A percentile compares a stretch with the other conserved stretches of the same genome.
These are phyloP conservation scores for Zasmidium angulare DNA, from an alignment of 2,329 filamentous ascomycete genomes.

Conservation along the genomic window DNA sequence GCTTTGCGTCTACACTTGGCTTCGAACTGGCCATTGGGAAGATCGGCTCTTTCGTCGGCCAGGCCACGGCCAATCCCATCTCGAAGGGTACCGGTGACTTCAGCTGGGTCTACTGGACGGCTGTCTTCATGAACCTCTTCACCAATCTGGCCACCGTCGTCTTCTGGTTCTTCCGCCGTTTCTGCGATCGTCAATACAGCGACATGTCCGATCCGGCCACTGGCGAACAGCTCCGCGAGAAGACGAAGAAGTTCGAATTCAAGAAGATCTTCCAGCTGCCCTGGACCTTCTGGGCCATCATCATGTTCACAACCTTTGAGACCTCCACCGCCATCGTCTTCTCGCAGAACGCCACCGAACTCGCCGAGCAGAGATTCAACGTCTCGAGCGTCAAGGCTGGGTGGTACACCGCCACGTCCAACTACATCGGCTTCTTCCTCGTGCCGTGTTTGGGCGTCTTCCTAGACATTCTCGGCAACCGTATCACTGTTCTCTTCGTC, in stretches of 20 bases:
- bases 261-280: constrained; percentile 58
- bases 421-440: constrained; percentile 60
- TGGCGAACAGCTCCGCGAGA: constrained; percentile 60
- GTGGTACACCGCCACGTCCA: constrained; percentile 59
- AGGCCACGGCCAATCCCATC: constrained; percentile 61
- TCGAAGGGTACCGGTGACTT: constrained; percentile 60
- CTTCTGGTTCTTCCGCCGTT: constrained; percentile 59
- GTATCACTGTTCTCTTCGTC: constrained; percentile 46
- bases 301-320: constrained; percentile 58
- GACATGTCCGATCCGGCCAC: constrained; percentile 53
- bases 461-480: constrained; percentile 57
- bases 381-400: constrained; percentile 57
- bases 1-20: constrained; percentile 62
- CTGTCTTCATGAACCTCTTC: constrained; percentile 64
- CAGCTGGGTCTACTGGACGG: constrained; percentile 62
- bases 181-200: constrained; percentile 49
- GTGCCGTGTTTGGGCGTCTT: constrained; percentile 58
- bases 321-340: constrained; percentile 58
- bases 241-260: constrained; percentile 58
- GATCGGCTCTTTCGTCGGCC: constrained; percentile 61
- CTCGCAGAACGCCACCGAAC: constrained; percentile 59
- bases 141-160: constrained; percentile 55
- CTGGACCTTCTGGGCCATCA: constrained; percentile 60
- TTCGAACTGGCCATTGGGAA: constrained; percentile 63
- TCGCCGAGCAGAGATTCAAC: constrained; percentile 60